Percentiles rank a stretch among this genome's conserved stretches.
phyloP scores from a whole-genome alignment of 2,329 filamentous ascomycete genomes.

The Corinectria fuckeliana region DNA sequence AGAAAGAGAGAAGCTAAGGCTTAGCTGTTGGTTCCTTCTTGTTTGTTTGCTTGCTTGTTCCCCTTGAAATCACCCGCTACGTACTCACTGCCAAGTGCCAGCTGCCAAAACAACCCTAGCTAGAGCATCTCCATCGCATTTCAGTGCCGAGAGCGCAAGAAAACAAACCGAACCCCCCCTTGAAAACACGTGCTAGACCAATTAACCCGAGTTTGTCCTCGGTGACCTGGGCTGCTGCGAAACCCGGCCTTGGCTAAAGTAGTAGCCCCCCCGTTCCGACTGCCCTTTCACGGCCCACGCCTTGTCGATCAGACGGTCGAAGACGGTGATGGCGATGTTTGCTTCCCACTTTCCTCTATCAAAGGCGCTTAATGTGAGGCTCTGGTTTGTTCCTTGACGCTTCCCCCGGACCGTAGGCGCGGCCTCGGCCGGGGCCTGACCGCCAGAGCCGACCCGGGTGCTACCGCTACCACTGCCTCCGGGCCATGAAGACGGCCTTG shows the following conservation, averaged over 20 bases:
- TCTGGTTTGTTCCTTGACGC: conserved; percentile 37
- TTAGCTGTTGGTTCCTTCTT: conserved; percentile 14
- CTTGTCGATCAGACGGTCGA: background rate
- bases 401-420: conserved; percentile 4
- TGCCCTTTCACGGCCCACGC: background rate
- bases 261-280: no score
- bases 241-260: no score
- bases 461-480: conserved; percentile 13
- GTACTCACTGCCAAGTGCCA: background rate
- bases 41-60: no score
- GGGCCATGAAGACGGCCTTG: conserved; percentile 1
- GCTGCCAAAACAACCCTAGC: background rate
- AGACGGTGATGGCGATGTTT: conserved; percentile 2
- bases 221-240: background rate
- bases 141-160: no score
- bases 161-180: no score
- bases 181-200: background rate
- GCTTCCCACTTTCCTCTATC: background rate
- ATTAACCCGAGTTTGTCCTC: background rate
- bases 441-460: conserved; percentile 1
- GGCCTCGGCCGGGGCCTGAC: conserved; percentile 4
- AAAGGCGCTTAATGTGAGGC: conserved; percentile 29
- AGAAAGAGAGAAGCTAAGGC: no score
- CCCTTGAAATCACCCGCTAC: no score
- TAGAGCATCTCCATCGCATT: no score